Percentiles rank a stretch among this genome's conserved stretches.
Evolutionary conservation across 192 early-diverging fungal genomes (phyloP).

Genomic region (Coemansia sp.): DNA sequence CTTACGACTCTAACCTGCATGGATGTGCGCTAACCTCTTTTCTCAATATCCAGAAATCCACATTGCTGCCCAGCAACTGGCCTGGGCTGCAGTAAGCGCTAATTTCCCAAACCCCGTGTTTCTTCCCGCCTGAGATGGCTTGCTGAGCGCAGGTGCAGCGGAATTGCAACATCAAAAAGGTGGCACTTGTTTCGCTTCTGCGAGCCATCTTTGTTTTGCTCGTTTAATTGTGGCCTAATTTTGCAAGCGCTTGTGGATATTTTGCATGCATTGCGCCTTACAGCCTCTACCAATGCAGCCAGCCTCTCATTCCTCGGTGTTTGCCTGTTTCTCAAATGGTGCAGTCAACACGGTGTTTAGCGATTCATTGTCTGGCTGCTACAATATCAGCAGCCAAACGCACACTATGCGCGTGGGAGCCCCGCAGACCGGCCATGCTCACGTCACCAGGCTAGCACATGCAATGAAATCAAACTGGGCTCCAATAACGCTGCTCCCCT

Average conservation of each 20-base stretch:
- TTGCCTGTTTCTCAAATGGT: background rate
- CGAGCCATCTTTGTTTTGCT: constrained; percentile 13
- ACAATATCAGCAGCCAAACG: background rate
- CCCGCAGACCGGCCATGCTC: background rate
- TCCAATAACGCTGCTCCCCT: background rate
- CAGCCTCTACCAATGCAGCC: constrained; percentile 9
- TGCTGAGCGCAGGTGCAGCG: background rate
- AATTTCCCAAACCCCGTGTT: constrained; percentile 10
- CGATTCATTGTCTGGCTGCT: background rate
- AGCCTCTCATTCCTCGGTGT: constrained; percentile 15
- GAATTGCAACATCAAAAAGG: background rate
- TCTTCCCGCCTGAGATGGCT: constrained; percentile 1
- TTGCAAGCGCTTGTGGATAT: constrained; percentile 2
- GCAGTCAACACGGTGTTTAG: background rate
- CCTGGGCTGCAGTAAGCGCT: constrained; percentile 18
- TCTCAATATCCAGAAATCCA: background rate
- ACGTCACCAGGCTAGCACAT: background rate
- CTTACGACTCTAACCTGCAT: constrained; percentile 8
- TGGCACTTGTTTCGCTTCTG: constrained; percentile 1
- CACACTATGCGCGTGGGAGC: background rate
- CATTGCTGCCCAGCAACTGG: background rate
- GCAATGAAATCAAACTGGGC: background rate
- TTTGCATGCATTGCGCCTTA: constrained; percentile 25
- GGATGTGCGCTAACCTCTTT: constrained; percentile 14
- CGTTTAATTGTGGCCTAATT: constrained; percentile 15